Conservation (phyloP, 116 monocot species). For the Papilionanthe hybrid region DNA sequence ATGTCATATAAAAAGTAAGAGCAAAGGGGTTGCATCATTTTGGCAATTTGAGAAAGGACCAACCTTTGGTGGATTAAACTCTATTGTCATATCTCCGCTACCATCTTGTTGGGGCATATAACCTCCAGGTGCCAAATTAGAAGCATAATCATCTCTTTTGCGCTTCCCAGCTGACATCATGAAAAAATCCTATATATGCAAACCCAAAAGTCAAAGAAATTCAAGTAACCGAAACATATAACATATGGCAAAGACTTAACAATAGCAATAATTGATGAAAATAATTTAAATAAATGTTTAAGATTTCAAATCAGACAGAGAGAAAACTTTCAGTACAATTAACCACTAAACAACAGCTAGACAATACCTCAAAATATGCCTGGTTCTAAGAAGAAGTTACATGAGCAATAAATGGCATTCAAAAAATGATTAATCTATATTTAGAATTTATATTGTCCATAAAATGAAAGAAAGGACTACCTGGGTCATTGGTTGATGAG, state of each 20-base stretch:
- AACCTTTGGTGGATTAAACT: slow-evolving; percentile 50
- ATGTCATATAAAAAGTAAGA: slow-evolving; percentile 4
- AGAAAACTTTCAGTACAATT: background rate
- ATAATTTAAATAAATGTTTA: background rate
- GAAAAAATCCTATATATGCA: slow-evolving; percentile 47
- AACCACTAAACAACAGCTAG: background rate
- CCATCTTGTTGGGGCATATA: slow-evolving; percentile 87
- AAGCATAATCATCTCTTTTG: slow-evolving; percentile 63
- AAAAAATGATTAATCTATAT: background rate
- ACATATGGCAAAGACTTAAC: background rate
- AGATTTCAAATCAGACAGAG: background rate
- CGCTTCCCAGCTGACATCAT: slow-evolving; percentile 66
- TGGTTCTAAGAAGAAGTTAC: background rate
- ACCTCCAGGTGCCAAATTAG: slow-evolving; percentile 42
- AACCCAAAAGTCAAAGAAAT: background rate
- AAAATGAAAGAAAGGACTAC: slow-evolving; percentile 17
- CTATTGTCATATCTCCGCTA: slow-evolving; percentile 49
- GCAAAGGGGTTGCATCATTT: background rate
- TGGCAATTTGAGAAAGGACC: background rate
- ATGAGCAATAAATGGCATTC: slow-evolving; percentile 5
- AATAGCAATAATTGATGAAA: background rate
- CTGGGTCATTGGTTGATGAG: slow-evolving; percentile 60
- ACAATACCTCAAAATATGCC: background rate
- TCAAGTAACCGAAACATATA: background rate
- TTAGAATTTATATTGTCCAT: background rate